These are phyloP conservation scores for Zygosaccharomyces bailii DNA, from an alignment of 805 yeast genomes.

Conservation along the genomic window DNA sequence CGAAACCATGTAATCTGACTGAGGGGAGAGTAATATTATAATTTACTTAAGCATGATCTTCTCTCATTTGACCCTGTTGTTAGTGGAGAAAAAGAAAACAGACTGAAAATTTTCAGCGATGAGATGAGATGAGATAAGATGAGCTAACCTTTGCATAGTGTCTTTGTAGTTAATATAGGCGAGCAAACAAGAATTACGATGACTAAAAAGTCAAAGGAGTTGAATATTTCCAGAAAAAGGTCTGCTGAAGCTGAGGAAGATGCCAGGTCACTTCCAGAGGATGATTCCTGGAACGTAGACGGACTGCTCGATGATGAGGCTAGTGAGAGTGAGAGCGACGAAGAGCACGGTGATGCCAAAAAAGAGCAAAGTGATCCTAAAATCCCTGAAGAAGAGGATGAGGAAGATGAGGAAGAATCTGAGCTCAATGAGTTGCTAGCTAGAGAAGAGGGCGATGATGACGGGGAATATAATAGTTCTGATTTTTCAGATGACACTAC, in stretches of 20 bases:
- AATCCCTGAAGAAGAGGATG: conserved; percentile 21
- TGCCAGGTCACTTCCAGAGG: conserved; percentile 15
- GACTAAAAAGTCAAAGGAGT: conserved; percentile 10
- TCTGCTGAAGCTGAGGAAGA: conserved; percentile 37
- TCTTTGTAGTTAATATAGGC: neutral
- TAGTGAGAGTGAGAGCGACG: conserved; percentile 21
- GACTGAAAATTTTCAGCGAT: conserved; percentile 18
- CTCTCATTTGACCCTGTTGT: neutral
- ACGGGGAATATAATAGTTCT: conserved; percentile 28
- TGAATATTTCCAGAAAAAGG: conserved; percentile 23
- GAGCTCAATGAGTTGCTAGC: conserved; percentile 62
- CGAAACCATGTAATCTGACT: too few species aligned
- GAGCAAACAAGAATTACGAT: neutral
- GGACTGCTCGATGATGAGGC: conserved; percentile 29
- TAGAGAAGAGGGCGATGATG: conserved; percentile 42
- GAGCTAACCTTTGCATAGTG: neutral
- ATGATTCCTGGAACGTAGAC: conserved; percentile 20
- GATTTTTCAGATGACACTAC: conserved; percentile 42
- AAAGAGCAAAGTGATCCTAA: conserved; percentile 18
- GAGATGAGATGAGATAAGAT: conserved; percentile 24
- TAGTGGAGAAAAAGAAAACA: neutral
- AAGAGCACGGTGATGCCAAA: conserved; percentile 22
- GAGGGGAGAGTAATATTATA: neutral
- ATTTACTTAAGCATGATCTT: neutral
- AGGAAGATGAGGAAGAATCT: conserved; percentile 52